Evolutionary conservation across 2,329 filamentous ascomycete species (phyloP), one percentile per base, ranked within the genome.

Genomic region (Cytospora piceicola): DNA sequence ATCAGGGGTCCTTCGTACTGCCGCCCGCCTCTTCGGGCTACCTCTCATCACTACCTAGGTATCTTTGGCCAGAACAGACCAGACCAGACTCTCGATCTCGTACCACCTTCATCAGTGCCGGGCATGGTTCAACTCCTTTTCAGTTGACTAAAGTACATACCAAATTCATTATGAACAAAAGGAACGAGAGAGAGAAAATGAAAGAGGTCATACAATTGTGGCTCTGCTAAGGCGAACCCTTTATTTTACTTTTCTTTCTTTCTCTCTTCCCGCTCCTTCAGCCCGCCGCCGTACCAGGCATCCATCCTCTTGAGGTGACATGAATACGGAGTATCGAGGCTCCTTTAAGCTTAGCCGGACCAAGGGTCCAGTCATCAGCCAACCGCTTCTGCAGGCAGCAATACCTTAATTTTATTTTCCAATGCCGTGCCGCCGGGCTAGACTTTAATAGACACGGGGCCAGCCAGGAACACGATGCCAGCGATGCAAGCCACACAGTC

Each of bases 331-430:
- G 29, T 32, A 34, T 52, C 2, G 30, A 57, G 61, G 42, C 61
- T 63, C 12, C 61, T 57, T 63, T 39, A 46, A 63, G 61, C 61
- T 63, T 57, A 63, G 61, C 39, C 32, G 39, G 39, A 57, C 61
- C n/a, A 57, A 57, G 53, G 61, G 39, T 63, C 9, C 53, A 52
- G 29, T 29, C 27, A 4, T 24, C 39, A 52, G 42, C 61, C 60
- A 63, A 55, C 53, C 53, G 53, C 29, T 49, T 17, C 52, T 51
- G 53, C 61, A 63, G 61, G 53, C 53, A 55, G 3, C n/a, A 42
- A 22, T 53, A 49, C 5, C n/a, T 49, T 63, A 57, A 63, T 63
- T 30, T 63, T 57, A 63, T 51, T 57, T 49, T 36, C 20, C 20
- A 49, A 49, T 22, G 29, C 39, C 39, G n/a, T 46, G 53, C 39